phyloP scores from a whole-genome alignment of 2,329 filamentous ascomycete species.

The Fusarium pseudoanthophilum region DNA sequence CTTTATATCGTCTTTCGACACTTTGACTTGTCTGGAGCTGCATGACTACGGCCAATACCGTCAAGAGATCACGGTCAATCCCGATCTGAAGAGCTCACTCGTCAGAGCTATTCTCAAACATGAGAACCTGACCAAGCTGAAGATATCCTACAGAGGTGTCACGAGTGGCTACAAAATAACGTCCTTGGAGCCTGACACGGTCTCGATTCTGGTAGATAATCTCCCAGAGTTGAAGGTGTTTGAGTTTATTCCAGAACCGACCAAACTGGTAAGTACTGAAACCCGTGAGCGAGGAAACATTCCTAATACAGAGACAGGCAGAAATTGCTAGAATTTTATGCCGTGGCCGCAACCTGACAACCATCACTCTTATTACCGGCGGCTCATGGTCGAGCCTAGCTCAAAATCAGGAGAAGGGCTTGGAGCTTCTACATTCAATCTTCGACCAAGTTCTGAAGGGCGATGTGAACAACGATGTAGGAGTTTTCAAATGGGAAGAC shows the following conservation, averaged over 20 bases:
- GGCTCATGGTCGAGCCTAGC: not conserved
- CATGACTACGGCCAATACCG: conserved; percentile 1
- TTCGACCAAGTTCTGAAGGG: conserved; percentile 3
- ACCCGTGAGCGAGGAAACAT: rapidly evolving
- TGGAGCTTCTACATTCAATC: not conserved
- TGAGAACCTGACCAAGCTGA: conserved; percentile 14
- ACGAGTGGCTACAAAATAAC: not conserved
- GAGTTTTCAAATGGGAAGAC: conserved; percentile 26
- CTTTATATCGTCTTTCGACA: conserved; percentile 33
- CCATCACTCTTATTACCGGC: conserved; percentile 6
- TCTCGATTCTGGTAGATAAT: conserved; percentile 15
- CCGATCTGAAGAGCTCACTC: conserved; percentile 6
- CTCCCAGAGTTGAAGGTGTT: conserved; percentile 19
- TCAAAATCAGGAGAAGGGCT: not conserved
- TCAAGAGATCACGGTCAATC: not conserved
- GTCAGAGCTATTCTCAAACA: conserved; percentile 34
- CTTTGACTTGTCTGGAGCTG: conserved; percentile 14
- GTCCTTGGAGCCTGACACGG: conserved; percentile 10
- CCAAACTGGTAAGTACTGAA: conserved; percentile 4
- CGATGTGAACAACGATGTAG: rapidly evolving
- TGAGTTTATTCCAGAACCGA: conserved; percentile 9
- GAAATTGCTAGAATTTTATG: conserved; percentile 20
- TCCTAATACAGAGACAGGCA: not conserved
- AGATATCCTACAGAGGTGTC: not conserved
- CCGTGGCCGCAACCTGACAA: not conserved